Base-by-base conservation (phyloP, 2,329 filamentous ascomycete species). In the Mycosphaerella sp. region DNA sequence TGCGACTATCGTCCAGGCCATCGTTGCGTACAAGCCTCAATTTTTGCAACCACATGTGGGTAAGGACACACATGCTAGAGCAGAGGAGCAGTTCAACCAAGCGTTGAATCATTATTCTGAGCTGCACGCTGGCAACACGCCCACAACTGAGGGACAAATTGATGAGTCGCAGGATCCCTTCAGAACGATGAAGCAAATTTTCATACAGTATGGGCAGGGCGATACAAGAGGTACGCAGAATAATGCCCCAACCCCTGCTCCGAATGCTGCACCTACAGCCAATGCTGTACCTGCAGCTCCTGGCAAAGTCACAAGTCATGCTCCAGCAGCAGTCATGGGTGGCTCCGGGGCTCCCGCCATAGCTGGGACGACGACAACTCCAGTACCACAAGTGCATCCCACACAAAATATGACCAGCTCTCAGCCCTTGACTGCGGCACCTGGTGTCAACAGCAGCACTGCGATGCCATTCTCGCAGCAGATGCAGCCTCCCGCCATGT, bases 1-100 rank as follows among this genome's bases (percentile, higher is more conserved):
- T 56, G 52, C 58, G 21, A 51, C 50, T 12, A 56, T 65, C 31
- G 61, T 65, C 5, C 56, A 60, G 43, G 62, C 60, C 39, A 64
- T 65, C 34, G 57, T 65, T 54, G 43, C 43, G 17, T 64, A 58
- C 43, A 58, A 60, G 38, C 47, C 56, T n/a, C 36, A 46, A 31
- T 48, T 42, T 11, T 23, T 53, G 23, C 34, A 32, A 4, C 38
- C 44, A 29, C 45, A 47, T 26, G 11, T 23, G 6, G 44, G 29
- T 17, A 47, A 47, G 38, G 36, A 40, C n/a, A 43, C 51, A 12
- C 43, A 53, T 14, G 44, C 26, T 31, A 31, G 14, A 29, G 51
- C 44, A 21, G 39, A 39, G 9, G 42, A 45, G 32, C 48, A 51
- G 14, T 51, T 51, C 34, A 31, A 51, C 36, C 40, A 51, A 21